These are phyloP conservation scores for Candida sp. DNA, from an alignment of 1,139 yeast species.

Conservation along the genomic window DNA sequence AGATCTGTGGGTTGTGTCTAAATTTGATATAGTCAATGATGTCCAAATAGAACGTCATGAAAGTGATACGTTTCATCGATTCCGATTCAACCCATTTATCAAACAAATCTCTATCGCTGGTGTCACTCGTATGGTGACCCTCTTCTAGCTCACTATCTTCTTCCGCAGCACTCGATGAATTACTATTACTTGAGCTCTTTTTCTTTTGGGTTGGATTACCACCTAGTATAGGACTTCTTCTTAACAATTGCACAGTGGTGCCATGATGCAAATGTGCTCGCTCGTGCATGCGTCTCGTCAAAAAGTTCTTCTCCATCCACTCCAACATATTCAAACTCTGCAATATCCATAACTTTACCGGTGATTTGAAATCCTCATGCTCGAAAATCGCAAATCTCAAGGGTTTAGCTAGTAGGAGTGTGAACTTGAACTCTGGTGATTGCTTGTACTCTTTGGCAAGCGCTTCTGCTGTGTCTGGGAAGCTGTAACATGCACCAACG, in stretches of 20 bases:
- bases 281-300: conserved; percentile 66
- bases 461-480: conserved; percentile 16
- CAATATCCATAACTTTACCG: conserved; percentile 67
- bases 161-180: conserved; percentile 32
- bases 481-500: conserved; percentile 51
- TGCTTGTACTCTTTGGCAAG: conserved; percentile 15
- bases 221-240: conserved; percentile 77
- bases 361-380: conserved; percentile 61
- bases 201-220: conserved; percentile 55
- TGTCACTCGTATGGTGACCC: conserved; percentile 19
- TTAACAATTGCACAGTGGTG: conserved; percentile 69
- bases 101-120: conserved; percentile 34
- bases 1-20: conserved; percentile 72
- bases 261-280: conserved; percentile 82
- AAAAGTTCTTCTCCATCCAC: conserved; percentile 67
- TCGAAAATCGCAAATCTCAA: conserved; percentile 66
- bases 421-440: conserved; percentile 31
- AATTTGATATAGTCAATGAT: conserved; percentile 80
- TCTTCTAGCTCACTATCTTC: conserved; percentile 22
- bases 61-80: conserved; percentile 76
- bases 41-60: conserved; percentile 81
- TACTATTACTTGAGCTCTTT: conserved; percentile 21
- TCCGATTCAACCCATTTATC: conserved; percentile 77
- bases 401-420: conserved; percentile 57
- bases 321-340: conserved; percentile 69